These are phyloP conservation scores for Hypoxylon intermedium DNA, from an alignment of 495 filamentous ascomycete genomes.

Conservation along the genomic window DNA sequence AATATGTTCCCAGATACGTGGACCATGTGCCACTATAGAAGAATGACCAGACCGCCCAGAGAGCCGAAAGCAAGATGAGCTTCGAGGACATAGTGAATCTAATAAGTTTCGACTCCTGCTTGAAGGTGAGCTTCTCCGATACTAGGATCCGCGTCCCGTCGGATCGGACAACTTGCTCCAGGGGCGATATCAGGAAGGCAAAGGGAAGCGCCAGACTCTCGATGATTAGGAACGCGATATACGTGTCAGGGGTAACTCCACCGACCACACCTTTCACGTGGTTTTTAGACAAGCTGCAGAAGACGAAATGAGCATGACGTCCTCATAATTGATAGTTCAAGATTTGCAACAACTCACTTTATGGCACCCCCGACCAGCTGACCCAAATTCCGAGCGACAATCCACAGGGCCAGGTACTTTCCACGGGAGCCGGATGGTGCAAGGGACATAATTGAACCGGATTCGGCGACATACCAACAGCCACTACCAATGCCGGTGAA, in stretches of 20 bases:
- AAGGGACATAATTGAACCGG: constrained; percentile 58
- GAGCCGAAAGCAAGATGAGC: constrained; percentile 32
- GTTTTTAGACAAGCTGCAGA: constrained; percentile 41
- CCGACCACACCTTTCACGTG: constrained; percentile 23
- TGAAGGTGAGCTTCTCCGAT: constrained; percentile 39
- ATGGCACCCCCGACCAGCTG: constrained; percentile 57
- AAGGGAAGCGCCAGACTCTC: constrained; percentile 47
- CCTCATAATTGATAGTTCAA: constrained; percentile 47
- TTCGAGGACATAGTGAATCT: constrained; percentile 34
- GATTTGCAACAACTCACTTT: constrained; percentile 46
- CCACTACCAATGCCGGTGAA: constrained; percentile 56
- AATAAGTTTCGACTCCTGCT: constrained; percentile 32
- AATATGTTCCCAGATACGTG: constrained; percentile 58
- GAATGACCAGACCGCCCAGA: constrained; percentile 49
- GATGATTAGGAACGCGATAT: constrained; percentile 34
- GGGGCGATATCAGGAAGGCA: constrained; percentile 53
- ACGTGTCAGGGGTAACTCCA: constrained; percentile 33
- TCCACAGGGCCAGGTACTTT: constrained; percentile 57
- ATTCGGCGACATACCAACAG: constrained; percentile 58
- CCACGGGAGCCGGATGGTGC: constrained; percentile 54
- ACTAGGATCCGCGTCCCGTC: constrained; percentile 54
- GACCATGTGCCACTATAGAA: constrained; percentile 53
- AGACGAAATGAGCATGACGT: constrained; percentile 48
- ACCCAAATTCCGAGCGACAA: constrained; percentile 56
- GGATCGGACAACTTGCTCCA: constrained; percentile 53